Evolutionary conservation across 768 basidiomycete species (phyloP), one percentile per base, ranked within the genome.

Genomic region (Russula vinacea): DNA sequence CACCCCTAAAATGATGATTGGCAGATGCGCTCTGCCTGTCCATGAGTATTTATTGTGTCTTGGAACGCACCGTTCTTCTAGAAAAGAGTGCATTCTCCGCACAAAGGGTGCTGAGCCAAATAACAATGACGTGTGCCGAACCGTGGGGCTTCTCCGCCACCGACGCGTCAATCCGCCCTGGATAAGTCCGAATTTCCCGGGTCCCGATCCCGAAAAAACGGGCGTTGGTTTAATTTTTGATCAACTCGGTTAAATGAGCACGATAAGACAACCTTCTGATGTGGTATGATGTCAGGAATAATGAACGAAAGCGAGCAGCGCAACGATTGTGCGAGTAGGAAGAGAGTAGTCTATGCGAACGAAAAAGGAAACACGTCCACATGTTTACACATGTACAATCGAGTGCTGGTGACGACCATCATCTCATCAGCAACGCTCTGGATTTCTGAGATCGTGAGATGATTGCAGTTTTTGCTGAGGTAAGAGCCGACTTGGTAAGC

Each of bases 401-500:
- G 1, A n/a, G 16, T 10, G 32, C 17, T 13, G 9, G 16, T 32
- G 52, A 35, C 32, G 19, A 37, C n/a, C 44, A 57, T 47, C 44
- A 57, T 47, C 51, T 29, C 52, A 39, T 49, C 58, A 39, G 47
- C 22, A 24, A 17, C 19, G 32, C 13, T 29, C 44, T 47, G 51
- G 47, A 55, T 60, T 54, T 29, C 58, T 55, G 60, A 65, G 58
- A 56, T 54, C 2, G 22, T 42, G 39, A 14, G 24, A 42, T 52
- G 55, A 53, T 55, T 55, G 42, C 17, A 44, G 51, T 26, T 9
- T 16, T 16, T 26, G 63, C 42, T 54, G 57, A 64, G 40, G 51
- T 59, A 60, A 64, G 32, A 2, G 10, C 32, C 49, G 39, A 50
- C 58, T 65, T 65, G 39, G 24, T 51, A 60, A 60, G 39, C 63